Conservation (phyloP, 1,139 yeast genomes). For the Kluyveromyces sp. region DNA sequence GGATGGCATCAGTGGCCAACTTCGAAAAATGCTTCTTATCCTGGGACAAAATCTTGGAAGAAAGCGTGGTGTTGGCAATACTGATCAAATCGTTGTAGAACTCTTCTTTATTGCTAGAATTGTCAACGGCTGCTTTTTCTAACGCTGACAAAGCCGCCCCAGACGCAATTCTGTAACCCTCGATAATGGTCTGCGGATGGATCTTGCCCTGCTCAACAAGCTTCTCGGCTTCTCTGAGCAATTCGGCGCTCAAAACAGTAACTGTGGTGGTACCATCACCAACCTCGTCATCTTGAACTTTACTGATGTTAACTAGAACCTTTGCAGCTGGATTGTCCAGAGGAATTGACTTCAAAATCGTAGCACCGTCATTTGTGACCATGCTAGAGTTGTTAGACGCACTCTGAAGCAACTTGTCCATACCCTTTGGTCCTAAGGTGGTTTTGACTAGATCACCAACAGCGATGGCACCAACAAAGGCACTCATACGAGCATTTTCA, state of each 20-base stretch:
- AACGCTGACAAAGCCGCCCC: constrained; percentile 77
- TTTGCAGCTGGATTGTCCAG: constrained; percentile 98
- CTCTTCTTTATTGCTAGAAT: constrained; percentile 50
- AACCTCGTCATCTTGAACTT: constrained; percentile 97
- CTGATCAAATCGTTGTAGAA: constrained; percentile 74
- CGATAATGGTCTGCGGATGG: constrained; percentile 96
- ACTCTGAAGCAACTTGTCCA: constrained; percentile 91
- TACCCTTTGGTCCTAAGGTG: constrained; percentile 96
- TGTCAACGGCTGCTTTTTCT: constrained; percentile 69
- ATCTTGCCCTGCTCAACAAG: constrained; percentile 80
- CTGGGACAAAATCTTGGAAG: constrained; percentile 90
- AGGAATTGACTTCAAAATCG: constrained; percentile 88
- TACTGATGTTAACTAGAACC: constrained; percentile 89
- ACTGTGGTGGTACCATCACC: constrained; percentile 99
- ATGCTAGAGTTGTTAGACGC: constrained; percentile 70
- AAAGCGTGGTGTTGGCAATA: constrained; percentile 88
- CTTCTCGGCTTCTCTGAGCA: constrained; percentile 90
- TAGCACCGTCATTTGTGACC: constrained; percentile 97
- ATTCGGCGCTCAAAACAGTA: constrained; percentile 85
- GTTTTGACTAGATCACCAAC: constrained; percentile 96
- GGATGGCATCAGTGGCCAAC: constrained; percentile 89
- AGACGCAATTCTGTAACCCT: constrained; percentile 88
- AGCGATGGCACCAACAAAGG: constrained; percentile 98
- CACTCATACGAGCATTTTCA: constrained; percentile 93
- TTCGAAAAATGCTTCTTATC: constrained; percentile 85